These are phyloP conservation scores for Zygoascus ofunaensis DNA, from an alignment of 805 yeast genomes.

Conservation along the genomic window DNA sequence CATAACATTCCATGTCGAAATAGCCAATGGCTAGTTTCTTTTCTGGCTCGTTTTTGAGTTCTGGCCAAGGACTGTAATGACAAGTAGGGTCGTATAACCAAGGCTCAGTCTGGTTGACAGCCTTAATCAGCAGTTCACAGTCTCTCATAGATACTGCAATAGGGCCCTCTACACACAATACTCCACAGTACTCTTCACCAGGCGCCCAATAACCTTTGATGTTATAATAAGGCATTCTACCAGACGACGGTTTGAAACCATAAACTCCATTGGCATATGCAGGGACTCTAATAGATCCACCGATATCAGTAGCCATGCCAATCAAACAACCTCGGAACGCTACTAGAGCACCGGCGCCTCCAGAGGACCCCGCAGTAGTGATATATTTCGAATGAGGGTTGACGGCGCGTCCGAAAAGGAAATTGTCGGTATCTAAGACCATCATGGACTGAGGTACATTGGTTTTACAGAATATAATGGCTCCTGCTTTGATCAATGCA, in stretches of 20 bases:
- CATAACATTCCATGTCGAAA: slow-evolving; percentile 6
- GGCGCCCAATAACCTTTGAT: slow-evolving; percentile 40
- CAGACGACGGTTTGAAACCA: slow-evolving; percentile 38
- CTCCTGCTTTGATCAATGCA: slow-evolving; percentile 41
- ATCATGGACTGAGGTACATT: slow-evolving; percentile 45
- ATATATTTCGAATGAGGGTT: slow-evolving; percentile 38
- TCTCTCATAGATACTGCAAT: slow-evolving; percentile 55
- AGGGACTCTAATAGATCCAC: slow-evolving; percentile 44
- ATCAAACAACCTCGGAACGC: slow-evolving; percentile 38
- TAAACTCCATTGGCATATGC: slow-evolving; percentile 36
- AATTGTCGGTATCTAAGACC: slow-evolving; percentile 45
- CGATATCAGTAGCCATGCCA: slow-evolving; percentile 46
- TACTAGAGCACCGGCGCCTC: slow-evolving; percentile 45
- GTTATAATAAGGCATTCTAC: slow-evolving; percentile 34
- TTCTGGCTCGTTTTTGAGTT: slow-evolving; percentile 27
- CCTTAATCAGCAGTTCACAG: slow-evolving; percentile 56
- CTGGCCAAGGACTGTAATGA: slow-evolving; percentile 19
- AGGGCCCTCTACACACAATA: slow-evolving; percentile 52
- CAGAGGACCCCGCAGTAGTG: slow-evolving; percentile 46
- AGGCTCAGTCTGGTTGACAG: slow-evolving; percentile 13
- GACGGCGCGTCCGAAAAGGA: slow-evolving; percentile 38
- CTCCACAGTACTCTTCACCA: slow-evolving; percentile 31
- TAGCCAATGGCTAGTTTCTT: slow-evolving; percentile 30
- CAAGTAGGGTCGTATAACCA: slow-evolving; percentile 14
- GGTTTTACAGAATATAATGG: slow-evolving; percentile 56